Percentiles rank a stretch among this genome's conserved stretches.
These are phyloP conservation scores for Echites panduratus DNA, from an alignment of 257 asterid species.

Conservation along the genomic window DNA sequence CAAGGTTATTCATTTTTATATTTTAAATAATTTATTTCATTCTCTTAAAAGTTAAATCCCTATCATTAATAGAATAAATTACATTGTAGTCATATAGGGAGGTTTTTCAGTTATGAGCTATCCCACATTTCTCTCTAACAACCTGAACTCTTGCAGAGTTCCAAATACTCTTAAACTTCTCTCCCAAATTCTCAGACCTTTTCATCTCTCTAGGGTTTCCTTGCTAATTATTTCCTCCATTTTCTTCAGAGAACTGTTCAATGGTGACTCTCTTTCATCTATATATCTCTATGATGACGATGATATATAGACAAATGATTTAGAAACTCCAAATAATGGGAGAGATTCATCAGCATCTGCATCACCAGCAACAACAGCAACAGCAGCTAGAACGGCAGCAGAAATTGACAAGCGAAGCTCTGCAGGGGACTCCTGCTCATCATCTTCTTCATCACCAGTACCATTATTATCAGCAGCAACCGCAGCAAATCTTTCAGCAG, in stretches of 20 bases:
- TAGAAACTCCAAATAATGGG: slow-evolving; percentile 34
- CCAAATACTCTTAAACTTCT: not conserved
- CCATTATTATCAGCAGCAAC: no score
- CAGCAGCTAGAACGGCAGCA: no score
- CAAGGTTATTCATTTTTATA: no score
- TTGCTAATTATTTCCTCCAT: not conserved
- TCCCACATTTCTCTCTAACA: slow-evolving; percentile 10
- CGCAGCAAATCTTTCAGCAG: slow-evolving; percentile 37
- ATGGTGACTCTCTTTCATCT: no score
- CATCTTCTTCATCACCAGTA: slow-evolving; percentile 14
- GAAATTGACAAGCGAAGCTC: slow-evolving; percentile 7
- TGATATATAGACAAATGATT: no score
- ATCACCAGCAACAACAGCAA: no score
- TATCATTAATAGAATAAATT: not conserved
- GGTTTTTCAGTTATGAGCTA: not conserved
- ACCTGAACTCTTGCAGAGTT: not conserved
- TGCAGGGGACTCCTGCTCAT: slow-evolving; percentile 8
- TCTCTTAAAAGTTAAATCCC: no score
- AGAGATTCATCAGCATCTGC: slow-evolving; percentile 31
- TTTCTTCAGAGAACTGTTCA: no score
- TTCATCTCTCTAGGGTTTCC: slow-evolving; percentile 27
- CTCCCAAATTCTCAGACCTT: not conserved
- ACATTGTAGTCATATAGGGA: not conserved
- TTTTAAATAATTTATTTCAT: no score
- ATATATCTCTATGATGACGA: no score